phyloP scores from a whole-genome alignment of 352 stramenopile genomes.

The Aphanomyces stellatus region DNA sequence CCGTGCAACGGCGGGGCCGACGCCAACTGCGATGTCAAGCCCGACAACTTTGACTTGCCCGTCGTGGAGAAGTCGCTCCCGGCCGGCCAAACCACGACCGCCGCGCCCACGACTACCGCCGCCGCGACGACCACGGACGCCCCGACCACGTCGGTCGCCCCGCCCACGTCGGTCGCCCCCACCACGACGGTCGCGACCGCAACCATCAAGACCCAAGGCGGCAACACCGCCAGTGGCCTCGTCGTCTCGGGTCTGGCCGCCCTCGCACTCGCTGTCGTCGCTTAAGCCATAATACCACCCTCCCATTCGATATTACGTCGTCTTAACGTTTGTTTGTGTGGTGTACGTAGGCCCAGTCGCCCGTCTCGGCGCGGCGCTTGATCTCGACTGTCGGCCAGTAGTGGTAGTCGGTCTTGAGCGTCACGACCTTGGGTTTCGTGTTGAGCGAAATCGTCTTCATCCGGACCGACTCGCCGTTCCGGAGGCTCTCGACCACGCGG shows the following conservation, averaged over 20 bases:
- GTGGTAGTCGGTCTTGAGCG: constrained; percentile 87
- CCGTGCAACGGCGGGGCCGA: constrained; percentile 28
- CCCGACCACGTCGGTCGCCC: neutral
- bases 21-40: constrained; percentile 9
- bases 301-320: neutral
- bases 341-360: constrained; percentile 67
- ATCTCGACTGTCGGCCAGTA: constrained; percentile 88
- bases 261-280: neutral
- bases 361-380: constrained; percentile 30
- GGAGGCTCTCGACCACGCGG: constrained; percentile 63
- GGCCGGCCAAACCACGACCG: neutral
- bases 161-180: neutral
- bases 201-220: neutral
- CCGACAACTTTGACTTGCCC: neutral
- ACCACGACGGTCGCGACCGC: neutral
- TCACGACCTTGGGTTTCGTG: constrained; percentile 83
- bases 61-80: neutral
- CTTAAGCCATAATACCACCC: no score
- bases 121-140: neutral
- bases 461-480: constrained; percentile 73
- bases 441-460: constrained; percentile 88
- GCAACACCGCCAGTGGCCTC: neutral
- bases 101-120: constrained; percentile 2
- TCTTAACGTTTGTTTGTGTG: constrained; percentile 24
- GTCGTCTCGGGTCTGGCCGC: neutral